These are phyloP conservation scores for Chaetomium olivaceum DNA, from an alignment of 2,329 filamentous ascomycete genomes.

Conservation along the genomic window DNA sequence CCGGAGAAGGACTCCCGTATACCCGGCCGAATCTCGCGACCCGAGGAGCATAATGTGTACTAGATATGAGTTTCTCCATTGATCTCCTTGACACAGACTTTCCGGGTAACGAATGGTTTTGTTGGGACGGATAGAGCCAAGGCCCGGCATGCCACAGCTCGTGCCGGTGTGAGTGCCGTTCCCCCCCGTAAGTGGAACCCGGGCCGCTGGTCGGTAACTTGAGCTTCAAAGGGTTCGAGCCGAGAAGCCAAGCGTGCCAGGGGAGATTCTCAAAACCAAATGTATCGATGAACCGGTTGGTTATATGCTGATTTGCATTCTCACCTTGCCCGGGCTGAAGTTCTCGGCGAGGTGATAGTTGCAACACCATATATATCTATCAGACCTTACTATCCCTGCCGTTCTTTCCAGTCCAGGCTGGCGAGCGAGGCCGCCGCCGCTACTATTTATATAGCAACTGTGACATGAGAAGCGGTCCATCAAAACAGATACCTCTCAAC, in stretches of 20 bases:
- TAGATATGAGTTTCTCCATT: not conserved
- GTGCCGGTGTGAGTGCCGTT: conserved; percentile 14
- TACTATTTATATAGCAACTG: too few species aligned
- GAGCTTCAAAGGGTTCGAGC: not conserved
- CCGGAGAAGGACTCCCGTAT: not conserved
- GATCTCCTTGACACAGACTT: not conserved
- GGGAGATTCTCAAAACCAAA: not conserved
- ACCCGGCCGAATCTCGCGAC: not conserved
- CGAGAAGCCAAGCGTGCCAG: not conserved
- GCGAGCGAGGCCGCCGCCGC: too few species aligned
- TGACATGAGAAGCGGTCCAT: too few species aligned
- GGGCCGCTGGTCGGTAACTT: conserved; percentile 2
- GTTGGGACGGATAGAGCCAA: not conserved
- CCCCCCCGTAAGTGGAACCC: not conserved
- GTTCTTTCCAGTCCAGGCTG: too few species aligned
- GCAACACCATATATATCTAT: too few species aligned
- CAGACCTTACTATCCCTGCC: too few species aligned
- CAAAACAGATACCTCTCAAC: too few species aligned
- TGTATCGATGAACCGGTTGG: too few species aligned
- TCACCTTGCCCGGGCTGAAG: too few species aligned
- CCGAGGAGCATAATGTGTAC: not conserved
- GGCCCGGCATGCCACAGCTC: not conserved
- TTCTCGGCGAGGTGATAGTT: too few species aligned
- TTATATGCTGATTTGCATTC: too few species aligned
- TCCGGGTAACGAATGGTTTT: not conserved